phyloP scores from a whole-genome alignment of 345 rosid species.

The Salix brachista region DNA sequence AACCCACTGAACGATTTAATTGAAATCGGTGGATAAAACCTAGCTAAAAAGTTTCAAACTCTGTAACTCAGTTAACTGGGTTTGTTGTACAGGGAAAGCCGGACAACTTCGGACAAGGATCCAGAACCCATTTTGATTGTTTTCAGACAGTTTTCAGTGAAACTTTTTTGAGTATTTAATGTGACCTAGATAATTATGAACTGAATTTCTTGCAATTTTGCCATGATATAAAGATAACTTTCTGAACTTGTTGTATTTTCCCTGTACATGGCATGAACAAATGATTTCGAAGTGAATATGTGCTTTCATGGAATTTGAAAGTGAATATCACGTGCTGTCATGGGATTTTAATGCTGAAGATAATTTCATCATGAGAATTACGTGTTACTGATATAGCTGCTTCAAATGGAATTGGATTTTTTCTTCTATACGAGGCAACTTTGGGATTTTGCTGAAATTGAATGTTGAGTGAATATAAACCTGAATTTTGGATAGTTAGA shows the following conservation, averaged over 20 bases:
- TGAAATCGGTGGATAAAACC: neutral
- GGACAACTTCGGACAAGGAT: constrained; percentile 33
- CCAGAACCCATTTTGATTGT: constrained; percentile 18
- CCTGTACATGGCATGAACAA: neutral
- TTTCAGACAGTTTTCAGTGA: constrained; percentile 14
- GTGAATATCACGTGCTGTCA: neutral
- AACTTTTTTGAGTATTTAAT: neutral
- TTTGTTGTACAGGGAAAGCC: constrained; percentile 28
- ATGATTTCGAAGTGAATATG: neutral
- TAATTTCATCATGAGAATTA: neutral
- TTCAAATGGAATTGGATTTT: neutral
- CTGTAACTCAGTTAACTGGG: constrained; percentile 9
- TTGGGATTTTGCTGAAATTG: neutral
- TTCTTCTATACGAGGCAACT: neutral
- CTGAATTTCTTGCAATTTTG: constrained; percentile 8
- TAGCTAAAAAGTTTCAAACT: neutral
- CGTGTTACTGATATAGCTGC: neutral
- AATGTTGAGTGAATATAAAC: neutral
- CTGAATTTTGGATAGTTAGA: neutral
- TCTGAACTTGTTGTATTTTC: neutral
- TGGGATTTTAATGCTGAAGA: neutral
- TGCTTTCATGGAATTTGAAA: neutral
- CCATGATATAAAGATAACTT: constrained; percentile 11
- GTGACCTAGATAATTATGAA: neutral
- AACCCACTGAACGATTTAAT: neutral